Conservation (phyloP, 768 basidiomycete species). For the Collybia nuda region DNA sequence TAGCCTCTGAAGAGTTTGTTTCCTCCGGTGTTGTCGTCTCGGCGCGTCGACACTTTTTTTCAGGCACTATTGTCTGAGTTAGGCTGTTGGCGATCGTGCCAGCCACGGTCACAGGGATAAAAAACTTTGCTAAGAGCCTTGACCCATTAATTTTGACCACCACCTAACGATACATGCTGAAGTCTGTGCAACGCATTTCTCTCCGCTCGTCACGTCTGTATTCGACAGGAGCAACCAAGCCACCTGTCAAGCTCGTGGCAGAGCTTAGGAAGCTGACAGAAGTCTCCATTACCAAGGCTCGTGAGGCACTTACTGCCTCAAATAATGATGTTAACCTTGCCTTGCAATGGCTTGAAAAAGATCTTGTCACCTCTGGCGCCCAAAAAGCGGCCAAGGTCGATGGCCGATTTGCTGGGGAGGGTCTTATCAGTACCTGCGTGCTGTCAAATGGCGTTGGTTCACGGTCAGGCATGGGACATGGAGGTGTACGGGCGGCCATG, state of each 20-base stretch:
- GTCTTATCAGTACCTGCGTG: constrained; percentile 75
- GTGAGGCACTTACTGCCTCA: constrained; percentile 77
- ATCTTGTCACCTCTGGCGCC: constrained; percentile 68
- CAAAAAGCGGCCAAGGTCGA: constrained; percentile 84
- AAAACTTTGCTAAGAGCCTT: constrained; percentile 10
- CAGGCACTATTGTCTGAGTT: constrained; percentile 10
- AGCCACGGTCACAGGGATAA: constrained; percentile 14
- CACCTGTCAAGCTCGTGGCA: constrained; percentile 76
- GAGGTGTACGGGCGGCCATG: constrained; percentile 75
- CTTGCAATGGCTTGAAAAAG: constrained; percentile 77
- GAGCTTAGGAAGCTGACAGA: constrained; percentile 80
- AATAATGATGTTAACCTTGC: constrained; percentile 76
- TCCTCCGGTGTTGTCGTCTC: neutral
- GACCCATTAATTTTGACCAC: neutral
- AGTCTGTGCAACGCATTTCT: constrained; percentile 13
- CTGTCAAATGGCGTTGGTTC: constrained; percentile 61
- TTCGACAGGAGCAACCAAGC: constrained; percentile 52
- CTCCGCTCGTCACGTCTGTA: constrained; percentile 39
- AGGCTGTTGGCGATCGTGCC: neutral
- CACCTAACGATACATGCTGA: constrained; percentile 9
- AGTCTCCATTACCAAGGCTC: constrained; percentile 85
- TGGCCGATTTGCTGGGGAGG: constrained; percentile 72
- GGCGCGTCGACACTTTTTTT: constrained; percentile 12
- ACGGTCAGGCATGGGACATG: constrained; percentile 29
- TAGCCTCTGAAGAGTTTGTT: neutral